These are phyloP conservation scores for Triadica sebifera DNA, from an alignment of 345 rosid genomes.

Conservation along the genomic window DNA sequence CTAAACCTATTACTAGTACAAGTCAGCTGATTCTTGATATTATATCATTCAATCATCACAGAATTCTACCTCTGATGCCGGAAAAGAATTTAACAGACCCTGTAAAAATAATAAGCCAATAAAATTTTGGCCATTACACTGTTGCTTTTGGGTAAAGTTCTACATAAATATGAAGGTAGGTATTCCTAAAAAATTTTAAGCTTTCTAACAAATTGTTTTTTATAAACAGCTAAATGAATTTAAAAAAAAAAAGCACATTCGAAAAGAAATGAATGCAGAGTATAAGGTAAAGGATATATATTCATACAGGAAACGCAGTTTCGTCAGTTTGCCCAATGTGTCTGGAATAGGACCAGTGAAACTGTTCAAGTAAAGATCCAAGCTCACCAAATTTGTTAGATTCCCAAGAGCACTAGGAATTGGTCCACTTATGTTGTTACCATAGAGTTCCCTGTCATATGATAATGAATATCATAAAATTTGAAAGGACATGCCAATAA, in stretches of 20 bases:
- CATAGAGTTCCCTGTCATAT: conserved; percentile 36
- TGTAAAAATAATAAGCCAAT: background rate
- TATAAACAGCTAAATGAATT: background rate
- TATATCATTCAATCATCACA: background rate
- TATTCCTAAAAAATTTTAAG: background rate
- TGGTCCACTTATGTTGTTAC: conserved; percentile 40
- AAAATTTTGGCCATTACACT: background rate
- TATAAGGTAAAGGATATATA: conserved; percentile 10
- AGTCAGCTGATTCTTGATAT: background rate
- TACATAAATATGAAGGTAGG: background rate
- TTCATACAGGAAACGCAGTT: conserved; percentile 39
- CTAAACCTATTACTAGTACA: background rate
- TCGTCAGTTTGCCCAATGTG: conserved; percentile 35
- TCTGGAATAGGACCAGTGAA: conserved; percentile 40
- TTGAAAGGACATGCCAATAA: background rate
- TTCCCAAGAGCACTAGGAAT: conserved; percentile 41
- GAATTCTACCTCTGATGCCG: background rate
- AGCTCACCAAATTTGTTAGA: conserved; percentile 41
- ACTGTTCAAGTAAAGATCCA: conserved; percentile 44
- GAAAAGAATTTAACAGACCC: background rate
- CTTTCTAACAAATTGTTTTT: background rate
- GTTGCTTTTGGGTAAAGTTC: background rate
- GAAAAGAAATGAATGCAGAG: background rate
- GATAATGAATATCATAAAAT: background rate
- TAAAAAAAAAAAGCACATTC: background rate